phyloP scores from a whole-genome alignment of 495 filamentous ascomycete species.

The Apodospora peruviana region DNA sequence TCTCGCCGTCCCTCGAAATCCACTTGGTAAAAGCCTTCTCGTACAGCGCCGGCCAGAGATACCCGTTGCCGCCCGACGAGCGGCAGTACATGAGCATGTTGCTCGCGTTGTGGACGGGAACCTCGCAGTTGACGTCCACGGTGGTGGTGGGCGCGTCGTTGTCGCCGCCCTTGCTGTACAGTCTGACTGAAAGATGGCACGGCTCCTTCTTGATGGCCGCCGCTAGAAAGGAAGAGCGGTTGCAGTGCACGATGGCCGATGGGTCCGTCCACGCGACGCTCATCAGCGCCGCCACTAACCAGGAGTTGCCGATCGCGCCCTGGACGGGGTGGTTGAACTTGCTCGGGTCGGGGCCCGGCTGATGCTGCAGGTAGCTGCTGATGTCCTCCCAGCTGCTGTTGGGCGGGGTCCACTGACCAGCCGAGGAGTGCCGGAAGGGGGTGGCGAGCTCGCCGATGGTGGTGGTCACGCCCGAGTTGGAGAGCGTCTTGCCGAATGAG shows the following conservation, averaged over 20 bases:
- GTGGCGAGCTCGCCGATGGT: conserved; percentile 29
- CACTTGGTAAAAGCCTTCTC: conserved; percentile 38
- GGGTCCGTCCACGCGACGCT: conserved; percentile 32
- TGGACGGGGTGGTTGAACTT: conserved; percentile 33
- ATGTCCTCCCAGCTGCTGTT: conserved; percentile 27
- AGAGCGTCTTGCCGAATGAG: conserved; percentile 20
- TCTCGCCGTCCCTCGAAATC: conserved; percentile 14
- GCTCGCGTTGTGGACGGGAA: conserved; percentile 32
- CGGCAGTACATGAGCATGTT: conserved; percentile 31
- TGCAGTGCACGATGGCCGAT: conserved; percentile 22
- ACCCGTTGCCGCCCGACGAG: conserved; percentile 22
- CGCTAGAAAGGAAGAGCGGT: not conserved
- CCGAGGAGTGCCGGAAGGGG: conserved; percentile 21
- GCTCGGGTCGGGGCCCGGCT: conserved; percentile 10
- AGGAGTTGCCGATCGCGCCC: conserved; percentile 28
- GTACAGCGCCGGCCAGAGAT: conserved; percentile 34
- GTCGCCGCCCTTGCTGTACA: conserved; percentile 35
- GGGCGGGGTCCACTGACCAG: conserved; percentile 20
- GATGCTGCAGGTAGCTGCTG: conserved; percentile 8
- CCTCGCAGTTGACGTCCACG: conserved; percentile 30
- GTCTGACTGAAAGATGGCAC: conserved; percentile 15
- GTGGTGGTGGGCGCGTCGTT: conserved; percentile 29
- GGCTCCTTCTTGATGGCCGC: not conserved
- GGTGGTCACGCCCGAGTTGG: conserved; percentile 24
- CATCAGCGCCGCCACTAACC: conserved; percentile 32